Base-by-base conservation (phyloP, 257 asterid genomes). In the Ilex asprella region DNA sequence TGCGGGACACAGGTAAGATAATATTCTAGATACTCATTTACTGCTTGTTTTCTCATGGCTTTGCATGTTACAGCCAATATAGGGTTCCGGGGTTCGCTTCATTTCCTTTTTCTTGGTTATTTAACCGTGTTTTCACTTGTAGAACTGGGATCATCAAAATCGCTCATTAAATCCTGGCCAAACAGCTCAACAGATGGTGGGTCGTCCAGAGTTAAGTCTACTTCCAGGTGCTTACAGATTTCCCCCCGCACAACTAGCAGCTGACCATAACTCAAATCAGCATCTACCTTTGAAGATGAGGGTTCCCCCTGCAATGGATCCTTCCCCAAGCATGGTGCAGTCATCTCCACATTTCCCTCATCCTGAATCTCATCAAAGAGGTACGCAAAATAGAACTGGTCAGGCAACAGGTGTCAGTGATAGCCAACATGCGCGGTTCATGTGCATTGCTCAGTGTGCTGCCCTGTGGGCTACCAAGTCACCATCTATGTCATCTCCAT, bases 191-290 rank as follows among this genome's bases (percentile, higher is more conserved):
- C 82, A 59, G 60, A 62, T 30, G 70, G 12, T 54, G 51, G 71
- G 75, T 73, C 63, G 63, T 47, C 78, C 39, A 63, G 75, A 63
- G 52, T 55, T 72, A 7, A 71, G 64, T 70, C 87, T 68, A 71
- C 62, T 51, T 21, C 78, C 65, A 21, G 74, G 58, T 61, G 39
- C 78, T 67, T 76, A 49, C 58, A 71, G 77, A 76, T 52, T 58
- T 16, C 12, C 70, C 46, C 16, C 65, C 3, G 72, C 46, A n/a
- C 47, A 14, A 46, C 29, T 77, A 46, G 61, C 64, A 46, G 81
- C 61, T 63, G 68, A 39, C 58, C 73, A 58, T 62, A 60, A 46
- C 58, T 56, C 75, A 35, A 70, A 50, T 59, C 80, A 52, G 57
- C 78, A 55, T 51, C 67, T 41, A 59, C 58, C 31, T 60, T 31